These are phyloP conservation scores for Ophiostoma triangulosporum DNA, from an alignment of 2,329 filamentous ascomycete genomes.

Conservation along the genomic window DNA sequence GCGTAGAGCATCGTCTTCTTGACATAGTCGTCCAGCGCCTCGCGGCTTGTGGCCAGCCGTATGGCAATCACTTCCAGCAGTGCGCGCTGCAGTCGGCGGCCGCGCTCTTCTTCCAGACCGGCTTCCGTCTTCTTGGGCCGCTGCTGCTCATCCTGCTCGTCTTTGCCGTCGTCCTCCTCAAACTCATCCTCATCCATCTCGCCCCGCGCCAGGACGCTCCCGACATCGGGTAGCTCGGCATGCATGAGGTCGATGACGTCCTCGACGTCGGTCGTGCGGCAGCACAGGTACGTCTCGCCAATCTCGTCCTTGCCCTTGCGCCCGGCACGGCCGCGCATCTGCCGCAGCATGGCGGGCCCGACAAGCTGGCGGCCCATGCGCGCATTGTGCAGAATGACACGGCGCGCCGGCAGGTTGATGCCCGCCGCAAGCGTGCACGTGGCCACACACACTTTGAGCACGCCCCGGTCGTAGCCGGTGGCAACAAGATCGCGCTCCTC, in stretches of 20 bases:
- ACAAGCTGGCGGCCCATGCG: constrained; percentile 65
- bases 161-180: constrained; percentile 17
- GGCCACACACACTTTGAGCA: constrained; percentile 57
- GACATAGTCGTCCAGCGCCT: constrained; percentile 55
- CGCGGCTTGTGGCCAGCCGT: constrained; percentile 49
- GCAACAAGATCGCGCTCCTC: constrained; percentile 64
- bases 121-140: background rate
- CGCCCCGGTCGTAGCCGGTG: constrained; percentile 54
- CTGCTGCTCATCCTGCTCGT: constrained; percentile 28
- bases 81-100: constrained; percentile 49
- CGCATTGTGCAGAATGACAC: constrained; percentile 63
- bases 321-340: constrained; percentile 68
- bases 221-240: constrained; percentile 55
- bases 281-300: constrained; percentile 67
- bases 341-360: constrained; percentile 66
- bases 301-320: constrained; percentile 66
- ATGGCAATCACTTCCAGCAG: constrained; percentile 59
- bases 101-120: background rate
- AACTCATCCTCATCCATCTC: background rate
- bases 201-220: constrained; percentile 23
- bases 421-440: constrained; percentile 72
- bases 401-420: constrained; percentile 61
- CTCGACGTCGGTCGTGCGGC: constrained; percentile 53
- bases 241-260: constrained; percentile 57
- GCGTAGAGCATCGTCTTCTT: constrained; percentile 52